Conservation (phyloP, 2,329 filamentous ascomycete genomes). For the Penicillium sp. region DNA sequence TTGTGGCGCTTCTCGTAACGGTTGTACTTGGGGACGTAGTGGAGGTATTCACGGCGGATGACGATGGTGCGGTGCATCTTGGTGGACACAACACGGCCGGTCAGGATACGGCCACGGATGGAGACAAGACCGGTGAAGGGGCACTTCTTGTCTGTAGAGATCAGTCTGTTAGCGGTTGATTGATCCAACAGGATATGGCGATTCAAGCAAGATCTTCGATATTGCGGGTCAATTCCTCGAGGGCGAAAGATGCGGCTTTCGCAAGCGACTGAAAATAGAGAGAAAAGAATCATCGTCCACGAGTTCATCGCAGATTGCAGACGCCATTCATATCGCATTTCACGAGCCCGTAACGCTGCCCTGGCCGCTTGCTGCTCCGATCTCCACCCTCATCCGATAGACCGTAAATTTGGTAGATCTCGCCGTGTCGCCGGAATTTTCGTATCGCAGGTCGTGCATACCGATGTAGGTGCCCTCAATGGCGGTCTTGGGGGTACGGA, state of each 20-base stretch:
- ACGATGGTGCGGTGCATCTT: slow-evolving; percentile 99
- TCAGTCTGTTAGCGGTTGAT: slow-evolving; percentile 30
- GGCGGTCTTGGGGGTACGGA: slow-evolving; percentile 96
- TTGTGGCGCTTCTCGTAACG: slow-evolving; percentile 99
- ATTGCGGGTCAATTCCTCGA: slow-evolving; percentile 15
- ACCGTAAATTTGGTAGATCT: slow-evolving; percentile 21
- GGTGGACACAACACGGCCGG: slow-evolving; percentile 97
- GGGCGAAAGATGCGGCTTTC: background rate
- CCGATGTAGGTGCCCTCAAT: slow-evolving; percentile 99
- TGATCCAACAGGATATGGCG: background rate
- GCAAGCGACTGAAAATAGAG: background rate
- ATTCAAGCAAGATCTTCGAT: slow-evolving; percentile 14
- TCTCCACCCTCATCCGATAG: slow-evolving; percentile 20
- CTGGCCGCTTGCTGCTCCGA: slow-evolving; percentile 2
- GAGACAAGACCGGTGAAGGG: slow-evolving; percentile 99
- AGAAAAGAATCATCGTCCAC: background rate
- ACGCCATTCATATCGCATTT: background rate
- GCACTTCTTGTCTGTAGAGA: slow-evolving; percentile 94
- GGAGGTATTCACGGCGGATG: slow-evolving; percentile 99
- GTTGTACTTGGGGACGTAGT: slow-evolving; percentile 99
- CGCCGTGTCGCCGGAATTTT: slow-evolving; percentile 21
- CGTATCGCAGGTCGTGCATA: slow-evolving; percentile 60
- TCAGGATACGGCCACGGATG: slow-evolving; percentile 99
- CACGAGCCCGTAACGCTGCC: background rate
- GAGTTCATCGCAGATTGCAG: background rate